Evolutionary conservation across 2,329 filamentous ascomycete species (phyloP).

Genomic region (Fusarium nelsonii): DNA sequence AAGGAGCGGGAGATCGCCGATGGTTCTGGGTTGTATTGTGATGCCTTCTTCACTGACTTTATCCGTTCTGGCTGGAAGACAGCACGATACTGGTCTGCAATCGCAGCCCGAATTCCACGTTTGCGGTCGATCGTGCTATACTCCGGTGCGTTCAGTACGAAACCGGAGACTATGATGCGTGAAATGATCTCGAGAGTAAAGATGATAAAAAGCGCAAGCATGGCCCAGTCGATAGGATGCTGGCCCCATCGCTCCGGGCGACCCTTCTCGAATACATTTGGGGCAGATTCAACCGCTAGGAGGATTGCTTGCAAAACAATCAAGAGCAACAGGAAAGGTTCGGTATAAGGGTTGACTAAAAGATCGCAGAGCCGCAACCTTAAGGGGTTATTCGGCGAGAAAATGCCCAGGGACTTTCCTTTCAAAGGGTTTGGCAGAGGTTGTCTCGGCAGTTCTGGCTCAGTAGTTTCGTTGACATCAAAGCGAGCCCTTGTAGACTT

Average conservation of each 20-base stretch:
- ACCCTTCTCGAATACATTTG: slow-evolving; percentile 74
- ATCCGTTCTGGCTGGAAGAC: slow-evolving; percentile 87
- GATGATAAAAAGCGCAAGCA: slow-evolving; percentile 85
- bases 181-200: slow-evolving; percentile 89
- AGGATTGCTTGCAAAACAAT: slow-evolving; percentile 91
- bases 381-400: slow-evolving; percentile 81
- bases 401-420: slow-evolving; percentile 87
- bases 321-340: slow-evolving; percentile 86
- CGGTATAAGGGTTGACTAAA: slow-evolving; percentile 86
- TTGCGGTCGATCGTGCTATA: slow-evolving; percentile 91
- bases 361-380: slow-evolving; percentile 83
- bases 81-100: slow-evolving; percentile 80
- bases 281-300: slow-evolving; percentile 85
- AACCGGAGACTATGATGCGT: slow-evolving; percentile 91
- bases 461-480: slow-evolving; percentile 32
- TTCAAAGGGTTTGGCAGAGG: slow-evolving; percentile 77
- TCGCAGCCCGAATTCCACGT: slow-evolving; percentile 77
- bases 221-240: slow-evolving; percentile 79
- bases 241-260: slow-evolving; percentile 75
- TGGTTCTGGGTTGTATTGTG: slow-evolving; percentile 62
- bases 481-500: slow-evolving; percentile 54
- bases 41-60: slow-evolving; percentile 70
- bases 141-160: slow-evolving; percentile 89
- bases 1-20: slow-evolving; percentile 81
- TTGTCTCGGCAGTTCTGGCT: slow-evolving; percentile 30